Conservation (phyloP, 768 basidiomycete genomes). For the Auricularia heimuer region DNA sequence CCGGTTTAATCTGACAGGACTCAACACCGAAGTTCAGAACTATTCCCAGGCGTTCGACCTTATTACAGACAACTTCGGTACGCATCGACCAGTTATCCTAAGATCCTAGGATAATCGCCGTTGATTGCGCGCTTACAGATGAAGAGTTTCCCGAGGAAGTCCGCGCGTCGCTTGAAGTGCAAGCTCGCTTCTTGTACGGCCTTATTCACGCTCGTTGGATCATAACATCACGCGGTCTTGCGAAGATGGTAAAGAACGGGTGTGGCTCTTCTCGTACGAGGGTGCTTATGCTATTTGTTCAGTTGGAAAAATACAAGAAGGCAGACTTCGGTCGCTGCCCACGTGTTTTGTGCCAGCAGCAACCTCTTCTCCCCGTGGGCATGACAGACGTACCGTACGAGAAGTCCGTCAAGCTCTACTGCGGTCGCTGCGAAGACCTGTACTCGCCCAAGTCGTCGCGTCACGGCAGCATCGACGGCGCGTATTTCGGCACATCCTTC, state of each 20-base stretch:
- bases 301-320: slow-evolving; percentile 92
- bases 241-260: slow-evolving; percentile 71
- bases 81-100: slow-evolving; percentile 16
- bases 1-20: slow-evolving; percentile 94
- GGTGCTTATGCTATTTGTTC: not conserved
- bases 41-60: slow-evolving; percentile 90
- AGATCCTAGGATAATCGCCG: not conserved
- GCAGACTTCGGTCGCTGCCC: slow-evolving; percentile 98
- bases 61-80: slow-evolving; percentile 92
- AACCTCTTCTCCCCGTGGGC: slow-evolving; percentile 93
- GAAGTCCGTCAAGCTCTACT: slow-evolving; percentile 98
- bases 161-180: slow-evolving; percentile 83
- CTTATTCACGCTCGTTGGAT: slow-evolving; percentile 97
- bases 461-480: slow-evolving; percentile 96
- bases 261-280: not conserved
- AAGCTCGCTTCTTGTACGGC: slow-evolving; percentile 88
- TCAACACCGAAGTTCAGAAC: slow-evolving; percentile 93
- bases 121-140: slow-evolving; percentile 35
- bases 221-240: slow-evolving; percentile 83
- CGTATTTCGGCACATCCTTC: slow-evolving; percentile 97
- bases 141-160: slow-evolving; percentile 93
- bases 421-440: slow-evolving; percentile 96
- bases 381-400: slow-evolving; percentile 96
- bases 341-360: slow-evolving; percentile 88
- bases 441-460: slow-evolving; percentile 96